These are phyloP conservation scores for Cardamine chenopodiifolia DNA, from an alignment of 345 rosid genomes.

Conservation along the genomic window DNA sequence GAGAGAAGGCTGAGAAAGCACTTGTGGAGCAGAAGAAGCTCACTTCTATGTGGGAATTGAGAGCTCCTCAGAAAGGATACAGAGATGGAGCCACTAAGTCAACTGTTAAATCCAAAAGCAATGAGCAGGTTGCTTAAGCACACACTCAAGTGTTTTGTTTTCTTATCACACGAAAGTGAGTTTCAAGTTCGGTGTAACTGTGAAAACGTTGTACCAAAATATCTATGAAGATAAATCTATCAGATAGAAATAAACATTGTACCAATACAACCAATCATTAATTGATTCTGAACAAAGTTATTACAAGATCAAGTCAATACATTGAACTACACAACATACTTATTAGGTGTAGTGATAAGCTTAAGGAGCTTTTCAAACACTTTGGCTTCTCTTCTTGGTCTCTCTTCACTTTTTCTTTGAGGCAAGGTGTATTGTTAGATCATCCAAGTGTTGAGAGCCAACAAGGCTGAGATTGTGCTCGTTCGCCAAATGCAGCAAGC, in stretches of 20 bases:
- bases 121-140: slow-evolving; percentile 49
- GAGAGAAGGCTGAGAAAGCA: slow-evolving; percentile 82
- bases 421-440: slow-evolving; percentile 57
- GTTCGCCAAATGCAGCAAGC: slow-evolving; percentile 87
- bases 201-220: slow-evolving; percentile 23
- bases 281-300: slow-evolving; percentile 22
- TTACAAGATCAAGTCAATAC: slow-evolving; percentile 4
- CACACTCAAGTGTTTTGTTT: neutral
- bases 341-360: slow-evolving; percentile 5
- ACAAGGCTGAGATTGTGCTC: slow-evolving; percentile 76
- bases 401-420: neutral
- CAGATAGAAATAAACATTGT: slow-evolving; percentile 17
- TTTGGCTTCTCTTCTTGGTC: slow-evolving; percentile 21
- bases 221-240: slow-evolving; percentile 9
- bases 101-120: slow-evolving; percentile 55
- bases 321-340: slow-evolving; percentile 19
- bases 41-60: slow-evolving; percentile 71
- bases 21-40: slow-evolving; percentile 74
- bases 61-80: slow-evolving; percentile 93
- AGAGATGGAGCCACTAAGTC: slow-evolving; percentile 61
- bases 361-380: slow-evolving; percentile 3
- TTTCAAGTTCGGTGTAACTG: neutral
- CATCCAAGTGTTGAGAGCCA: slow-evolving; percentile 60
- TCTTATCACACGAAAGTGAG: slow-evolving; percentile 22
- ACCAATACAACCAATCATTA: slow-evolving; percentile 20